Evolutionary conservation across 805 yeast genomes (phyloP).

Genomic region (Hanseniaspora jakobsenii): DNA sequence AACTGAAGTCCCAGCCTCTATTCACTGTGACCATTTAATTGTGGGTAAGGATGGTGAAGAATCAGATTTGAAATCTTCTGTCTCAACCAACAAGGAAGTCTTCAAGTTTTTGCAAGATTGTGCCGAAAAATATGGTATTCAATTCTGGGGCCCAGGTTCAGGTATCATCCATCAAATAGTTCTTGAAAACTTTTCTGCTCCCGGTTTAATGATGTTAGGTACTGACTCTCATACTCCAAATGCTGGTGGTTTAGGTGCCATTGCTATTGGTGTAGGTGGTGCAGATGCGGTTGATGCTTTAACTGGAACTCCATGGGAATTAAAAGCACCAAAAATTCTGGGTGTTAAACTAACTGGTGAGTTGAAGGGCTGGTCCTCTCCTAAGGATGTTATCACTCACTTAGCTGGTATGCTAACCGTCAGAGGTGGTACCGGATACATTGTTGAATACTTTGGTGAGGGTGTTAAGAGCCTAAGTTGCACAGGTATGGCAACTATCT

Average conservation of each 20-base stretch:
- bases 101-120: constrained; percentile 88
- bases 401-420: constrained; percentile 89
- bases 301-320: constrained; percentile 97
- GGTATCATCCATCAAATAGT: constrained; percentile 98
- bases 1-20: constrained; percentile 87
- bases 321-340: constrained; percentile 88
- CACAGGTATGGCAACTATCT: constrained; percentile 99
- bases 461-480: constrained; percentile 83
- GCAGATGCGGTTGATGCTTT: constrained; percentile 98
- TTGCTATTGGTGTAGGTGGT: constrained; percentile 99
- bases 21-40: constrained; percentile 96
- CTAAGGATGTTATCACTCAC: constrained; percentile 89
- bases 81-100: constrained; percentile 82
- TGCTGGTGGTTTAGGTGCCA: constrained; percentile 97
- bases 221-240: constrained; percentile 98
- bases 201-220: constrained; percentile 94
- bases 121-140: constrained; percentile 89
- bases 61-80: constrained; percentile 66
- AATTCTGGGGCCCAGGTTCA: constrained; percentile 99
- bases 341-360: constrained; percentile 90
- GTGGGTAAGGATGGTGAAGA: constrained; percentile 93
- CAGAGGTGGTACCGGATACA: constrained; percentile 94
- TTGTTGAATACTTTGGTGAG: constrained; percentile 92
- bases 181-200: constrained; percentile 89
- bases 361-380: constrained; percentile 89